phyloP scores from a whole-genome alignment of 2,329 filamentous ascomycete species.

The Penicillium sp. region DNA sequence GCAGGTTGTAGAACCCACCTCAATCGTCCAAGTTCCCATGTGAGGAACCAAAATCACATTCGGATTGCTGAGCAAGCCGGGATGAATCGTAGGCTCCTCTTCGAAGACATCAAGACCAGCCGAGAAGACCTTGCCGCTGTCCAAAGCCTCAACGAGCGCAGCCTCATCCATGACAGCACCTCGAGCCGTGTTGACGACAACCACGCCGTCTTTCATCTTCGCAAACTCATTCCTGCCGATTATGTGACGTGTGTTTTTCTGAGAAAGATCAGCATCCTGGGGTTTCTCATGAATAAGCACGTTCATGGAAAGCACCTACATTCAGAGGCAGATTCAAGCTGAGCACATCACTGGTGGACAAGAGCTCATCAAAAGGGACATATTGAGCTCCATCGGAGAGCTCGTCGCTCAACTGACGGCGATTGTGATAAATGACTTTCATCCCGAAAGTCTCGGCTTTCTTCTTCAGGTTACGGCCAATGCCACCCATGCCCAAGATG shows the following conservation, averaged over 20 bases:
- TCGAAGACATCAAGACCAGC: slow-evolving; percentile 81
- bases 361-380: slow-evolving; percentile 68
- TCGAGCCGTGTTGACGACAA: slow-evolving; percentile 79
- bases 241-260: slow-evolving; percentile 69
- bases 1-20: slow-evolving; percentile 38
- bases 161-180: slow-evolving; percentile 80
- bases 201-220: slow-evolving; percentile 73
- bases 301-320: slow-evolving; percentile 50
- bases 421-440: slow-evolving; percentile 72
- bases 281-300: neutral
- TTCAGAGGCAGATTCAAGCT: slow-evolving; percentile 80
- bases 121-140: slow-evolving; percentile 66
- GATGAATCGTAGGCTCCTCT: slow-evolving; percentile 73
- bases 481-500: slow-evolving; percentile 83
- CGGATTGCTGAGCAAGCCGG: slow-evolving; percentile 66
- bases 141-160: slow-evolving; percentile 71
- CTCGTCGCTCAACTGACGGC: slow-evolving; percentile 58
- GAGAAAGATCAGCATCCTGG: slow-evolving; percentile 1
- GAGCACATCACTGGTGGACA: slow-evolving; percentile 69
- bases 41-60: slow-evolving; percentile 75
- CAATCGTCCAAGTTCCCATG: slow-evolving; percentile 79
- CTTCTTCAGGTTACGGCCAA: slow-evolving; percentile 71
- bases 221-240: slow-evolving; percentile 69
- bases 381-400: slow-evolving; percentile 41
- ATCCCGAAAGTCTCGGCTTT: slow-evolving; percentile 76